Conservation (phyloP, 139 green algal genomes). For the Haematococcus lacustris region DNA sequence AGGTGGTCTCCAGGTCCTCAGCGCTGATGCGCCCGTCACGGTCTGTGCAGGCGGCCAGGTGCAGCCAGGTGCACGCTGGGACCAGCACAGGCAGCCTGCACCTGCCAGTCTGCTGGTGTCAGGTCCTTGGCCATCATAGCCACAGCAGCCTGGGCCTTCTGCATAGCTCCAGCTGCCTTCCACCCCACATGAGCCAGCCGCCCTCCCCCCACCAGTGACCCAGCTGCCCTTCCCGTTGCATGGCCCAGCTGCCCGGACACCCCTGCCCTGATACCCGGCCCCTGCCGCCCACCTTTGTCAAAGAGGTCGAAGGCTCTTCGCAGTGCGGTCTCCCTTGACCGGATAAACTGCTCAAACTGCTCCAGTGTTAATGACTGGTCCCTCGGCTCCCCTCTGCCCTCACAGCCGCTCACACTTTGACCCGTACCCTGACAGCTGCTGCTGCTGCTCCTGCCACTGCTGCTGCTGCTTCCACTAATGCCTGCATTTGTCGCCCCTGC, state of each 20-base stretch:
- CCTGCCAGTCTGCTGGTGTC: no score
- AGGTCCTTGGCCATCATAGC: no score
- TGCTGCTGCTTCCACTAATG: background rate
- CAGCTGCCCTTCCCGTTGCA: no score
- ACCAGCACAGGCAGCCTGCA: no score
- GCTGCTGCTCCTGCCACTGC: background rate
- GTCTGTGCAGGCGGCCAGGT: no score
- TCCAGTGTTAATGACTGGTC: background rate
- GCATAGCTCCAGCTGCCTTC: no score
- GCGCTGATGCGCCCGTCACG: conserved; percentile 43
- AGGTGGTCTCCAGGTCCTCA: conserved; percentile 37
- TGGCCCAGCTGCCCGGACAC: no score
- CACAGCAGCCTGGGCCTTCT: no score
- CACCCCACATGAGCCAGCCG: no score
- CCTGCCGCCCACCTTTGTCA: background rate
- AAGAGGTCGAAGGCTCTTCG: background rate
- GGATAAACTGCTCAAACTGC: background rate
- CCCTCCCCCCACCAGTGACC: no score
- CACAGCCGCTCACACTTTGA: background rate
- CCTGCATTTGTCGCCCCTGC: background rate
- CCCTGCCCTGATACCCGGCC: no score
- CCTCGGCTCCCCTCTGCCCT: background rate
- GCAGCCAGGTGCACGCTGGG: no score
- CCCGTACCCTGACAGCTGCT: background rate
- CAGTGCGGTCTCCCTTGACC: background rate